Percentiles rank a stretch among this genome's conserved stretches.
These are phyloP conservation scores for Globisporangium rhizosaccharum DNA, from an alignment of 352 stramenopile species.

Conservation along the genomic window DNA sequence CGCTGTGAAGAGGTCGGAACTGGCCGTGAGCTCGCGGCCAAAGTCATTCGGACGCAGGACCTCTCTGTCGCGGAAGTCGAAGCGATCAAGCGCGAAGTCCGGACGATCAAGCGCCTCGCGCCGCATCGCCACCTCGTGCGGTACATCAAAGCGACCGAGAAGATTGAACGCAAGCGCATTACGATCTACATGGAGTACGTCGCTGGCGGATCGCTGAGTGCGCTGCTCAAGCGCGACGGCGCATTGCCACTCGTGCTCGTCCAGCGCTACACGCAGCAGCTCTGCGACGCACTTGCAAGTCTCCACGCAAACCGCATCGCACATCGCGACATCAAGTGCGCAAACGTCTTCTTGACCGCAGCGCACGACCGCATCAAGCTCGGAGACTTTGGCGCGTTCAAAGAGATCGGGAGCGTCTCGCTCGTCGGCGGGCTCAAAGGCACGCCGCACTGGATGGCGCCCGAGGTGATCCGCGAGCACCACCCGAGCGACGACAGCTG, in stretches of 20 bases:
- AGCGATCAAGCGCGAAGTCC: constrained; percentile 57
- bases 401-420: constrained; percentile 58
- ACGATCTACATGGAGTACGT: constrained; percentile 88
- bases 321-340: constrained; percentile 86
- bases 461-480: constrained; percentile 80
- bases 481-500: constrained; percentile 55
- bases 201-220: constrained; percentile 67
- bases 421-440: constrained; percentile 81
- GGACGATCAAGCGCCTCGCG: constrained; percentile 56
- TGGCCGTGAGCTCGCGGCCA: constrained; percentile 51
- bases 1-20: constrained; percentile 53
- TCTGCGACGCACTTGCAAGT: constrained; percentile 80
- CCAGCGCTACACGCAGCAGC: constrained; percentile 71
- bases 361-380: constrained; percentile 48
- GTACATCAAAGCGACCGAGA: constrained; percentile 60
- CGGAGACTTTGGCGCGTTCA: constrained; percentile 75
- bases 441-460: constrained; percentile 91
- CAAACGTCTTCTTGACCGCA: constrained; percentile 68
- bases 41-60: constrained; percentile 61
- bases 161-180: constrained; percentile 44
- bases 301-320: constrained; percentile 86
- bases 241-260: constrained; percentile 32
- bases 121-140: constrained; percentile 51
- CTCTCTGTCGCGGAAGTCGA: constrained; percentile 43
- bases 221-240: constrained; percentile 43